Base-by-base conservation (phyloP, 805 yeast species). In the Metschnikowia colocasiae region DNA sequence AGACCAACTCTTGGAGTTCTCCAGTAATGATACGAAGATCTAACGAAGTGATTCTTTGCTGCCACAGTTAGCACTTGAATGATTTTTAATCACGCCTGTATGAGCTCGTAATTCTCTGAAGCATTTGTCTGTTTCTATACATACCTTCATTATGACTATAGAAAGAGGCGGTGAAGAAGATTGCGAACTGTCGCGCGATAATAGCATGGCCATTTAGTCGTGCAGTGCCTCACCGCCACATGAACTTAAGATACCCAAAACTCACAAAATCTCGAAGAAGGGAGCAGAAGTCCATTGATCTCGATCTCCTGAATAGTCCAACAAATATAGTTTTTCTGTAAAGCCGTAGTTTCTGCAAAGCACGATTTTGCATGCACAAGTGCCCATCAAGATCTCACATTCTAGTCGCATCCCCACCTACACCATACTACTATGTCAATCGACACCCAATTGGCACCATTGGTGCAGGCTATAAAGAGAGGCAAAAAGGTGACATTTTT, bases 11-110 rank as follows among this genome's bases (percentile, higher is more conserved):
- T 44, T 74, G 75, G 37, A 91, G 74, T 64, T 92, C 98, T 18
- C 75, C 67, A 1, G 84, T 74, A 25, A 91, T 67, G 45, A 89
- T 71, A 61, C 82, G 84, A 38, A 92, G 74, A 64, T 92, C 98
- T 48, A 92, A 70, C 2, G 95, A 83, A 5, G 91, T 83, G 47
- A 90, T 79, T 68, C 97, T 78, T 76, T 92, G 97, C 83, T 91
- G 38, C 2, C 7, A 16, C 10, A 18, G 34, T 39, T 39, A 39
- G 42, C 29, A 29, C 7, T 20, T 12, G 6, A 16, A 18, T 38
- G n/a, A 6, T 12, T 12, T 7, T 15, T 12, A 18, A 12, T 35
- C 6, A 13, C 4, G 2, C 18, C 26, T 22, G 6, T 9, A n/a
- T n/a, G 13, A 35, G 39, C n/a, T 16, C 23, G 1, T 10, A 6